A percentile compares a stretch with the other conserved stretches of the same genome.
Conservation (phyloP, 129 eudicot genomes). For the Artemisia tridentata region DNA sequence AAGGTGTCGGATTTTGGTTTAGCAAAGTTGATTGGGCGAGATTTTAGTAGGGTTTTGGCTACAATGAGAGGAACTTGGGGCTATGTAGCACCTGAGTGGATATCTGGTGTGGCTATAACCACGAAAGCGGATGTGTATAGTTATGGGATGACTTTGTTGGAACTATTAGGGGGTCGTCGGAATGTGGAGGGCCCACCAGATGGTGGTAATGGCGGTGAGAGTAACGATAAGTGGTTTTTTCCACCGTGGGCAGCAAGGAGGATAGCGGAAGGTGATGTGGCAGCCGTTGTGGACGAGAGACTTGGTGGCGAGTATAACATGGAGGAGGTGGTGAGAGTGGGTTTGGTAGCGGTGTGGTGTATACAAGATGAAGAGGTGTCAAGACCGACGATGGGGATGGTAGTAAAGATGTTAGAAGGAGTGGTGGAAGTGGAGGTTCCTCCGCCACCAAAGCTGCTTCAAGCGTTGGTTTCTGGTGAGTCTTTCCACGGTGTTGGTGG, state of each 20-base stretch:
- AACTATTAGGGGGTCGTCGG: constrained; percentile 75
- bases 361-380: constrained; percentile 79
- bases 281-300: constrained; percentile 65
- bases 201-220: constrained; percentile 36
- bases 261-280: constrained; percentile 61
- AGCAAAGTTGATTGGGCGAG: constrained; percentile 81
- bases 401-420: constrained; percentile 94
- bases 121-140: constrained; percentile 92
- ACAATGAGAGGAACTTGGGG: constrained; percentile 98
- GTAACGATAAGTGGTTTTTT: constrained; percentile 77
- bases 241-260: constrained; percentile 89
- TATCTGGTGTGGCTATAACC: constrained; percentile 86
- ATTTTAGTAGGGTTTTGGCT: constrained; percentile 81
- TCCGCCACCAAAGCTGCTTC: constrained; percentile 90
- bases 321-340: constrained; percentile 70
- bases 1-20: constrained; percentile 92
- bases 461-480: constrained; percentile 93
- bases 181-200: constrained; percentile 81
- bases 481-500: constrained; percentile 65
- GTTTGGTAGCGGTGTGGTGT: constrained; percentile 87
- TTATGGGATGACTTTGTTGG: constrained; percentile 91
- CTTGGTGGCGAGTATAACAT: constrained; percentile 47
- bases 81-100: constrained; percentile 96
- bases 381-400: constrained; percentile 95
- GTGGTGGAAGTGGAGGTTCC: constrained; percentile 75